Evolutionary conservation across 768 basidiomycete species (phyloP), one percentile per base, ranked within the genome.

Genomic region (Hygrocybe punicea): DNA sequence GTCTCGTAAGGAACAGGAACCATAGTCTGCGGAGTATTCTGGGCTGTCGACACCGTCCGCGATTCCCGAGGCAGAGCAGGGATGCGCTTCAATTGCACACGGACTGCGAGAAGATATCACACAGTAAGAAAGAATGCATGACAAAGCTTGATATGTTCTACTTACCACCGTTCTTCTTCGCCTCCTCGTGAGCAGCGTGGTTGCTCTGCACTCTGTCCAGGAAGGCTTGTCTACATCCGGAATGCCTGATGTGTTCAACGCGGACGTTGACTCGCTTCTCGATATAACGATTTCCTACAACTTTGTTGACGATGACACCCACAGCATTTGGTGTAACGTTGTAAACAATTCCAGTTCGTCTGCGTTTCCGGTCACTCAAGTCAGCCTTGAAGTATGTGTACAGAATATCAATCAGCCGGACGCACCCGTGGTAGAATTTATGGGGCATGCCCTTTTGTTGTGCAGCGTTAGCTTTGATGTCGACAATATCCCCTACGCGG

Each of bases 371-470:
- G n/a, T n/a, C n/a, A n/a, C n/a, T n/a, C n/a, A n/a, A n/a, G n/a
- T n/a, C 19, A 14, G 9, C n/a, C 47, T 6, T 6, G 4, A 47
- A 13, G 21, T 23, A 13, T 5, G 6, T 34, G 55, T 24, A 34
- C 39, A 54, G 24, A 53, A 46, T 17, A 14, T 24, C 42, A 45
- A 35, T 25, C 9, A 17, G 35, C 10, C 13, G 24, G 37, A 85
- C 92, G 65, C 62, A 94, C 93, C 91, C 93, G 67, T 94, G 93
- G 82, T 94, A 94, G 84, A 83, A 95, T 78, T 98, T 98, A 83
- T 98, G 96, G 74, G 95, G 95, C 93, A 98, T 97, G 76, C 97
- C 97, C 89, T 95, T 96, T 86, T 99, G 97, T 77, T 97, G 91
- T 44, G 97, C 92, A 58, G 95, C 85, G 71, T 99, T 98, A 65